Conservation (phyloP, 257 asterid species). For the Solanum habrochaites region DNA sequence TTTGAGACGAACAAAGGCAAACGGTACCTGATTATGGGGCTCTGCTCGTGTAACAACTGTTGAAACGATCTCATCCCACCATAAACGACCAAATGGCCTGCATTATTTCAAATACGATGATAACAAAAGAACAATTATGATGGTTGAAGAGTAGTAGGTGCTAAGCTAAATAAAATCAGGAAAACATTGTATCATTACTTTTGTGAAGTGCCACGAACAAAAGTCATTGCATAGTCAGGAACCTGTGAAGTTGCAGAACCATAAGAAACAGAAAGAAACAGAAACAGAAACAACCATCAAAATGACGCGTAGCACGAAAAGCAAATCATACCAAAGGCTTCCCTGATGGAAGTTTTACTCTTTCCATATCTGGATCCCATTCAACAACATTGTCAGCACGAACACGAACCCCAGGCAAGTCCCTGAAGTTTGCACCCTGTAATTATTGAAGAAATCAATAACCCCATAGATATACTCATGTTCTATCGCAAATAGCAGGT, state of each 20-base stretch:
- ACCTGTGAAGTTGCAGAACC: conserved; percentile 24
- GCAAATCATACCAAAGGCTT: conserved; percentile 66
- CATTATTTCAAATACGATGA: neutral
- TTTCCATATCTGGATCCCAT: conserved; percentile 44
- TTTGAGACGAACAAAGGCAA: neutral
- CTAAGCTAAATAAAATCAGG: neutral
- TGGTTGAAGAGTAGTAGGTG: neutral
- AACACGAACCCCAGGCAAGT: conserved; percentile 54
- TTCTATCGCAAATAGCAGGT: neutral
- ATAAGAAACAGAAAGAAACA: neutral
- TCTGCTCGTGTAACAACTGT: conserved; percentile 87
- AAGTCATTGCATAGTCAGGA: conserved; percentile 80
- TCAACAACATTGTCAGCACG: conserved; percentile 49
- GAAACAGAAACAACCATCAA: neutral
- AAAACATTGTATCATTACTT: conserved; percentile 28
- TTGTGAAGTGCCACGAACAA: conserved; percentile 44
- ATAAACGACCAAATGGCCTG: conserved; percentile 88
- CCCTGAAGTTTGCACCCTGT: conserved; percentile 81
- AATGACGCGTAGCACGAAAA: neutral
- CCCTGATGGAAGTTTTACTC: conserved; percentile 46
- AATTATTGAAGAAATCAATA: neutral
- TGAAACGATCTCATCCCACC: conserved; percentile 92
- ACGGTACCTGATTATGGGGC: conserved; percentile 76
- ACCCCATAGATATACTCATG: neutral
- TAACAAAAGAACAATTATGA: neutral